Evolutionary conservation across 768 basidiomycete species (phyloP).

Genomic region (Mycena crocata): DNA sequence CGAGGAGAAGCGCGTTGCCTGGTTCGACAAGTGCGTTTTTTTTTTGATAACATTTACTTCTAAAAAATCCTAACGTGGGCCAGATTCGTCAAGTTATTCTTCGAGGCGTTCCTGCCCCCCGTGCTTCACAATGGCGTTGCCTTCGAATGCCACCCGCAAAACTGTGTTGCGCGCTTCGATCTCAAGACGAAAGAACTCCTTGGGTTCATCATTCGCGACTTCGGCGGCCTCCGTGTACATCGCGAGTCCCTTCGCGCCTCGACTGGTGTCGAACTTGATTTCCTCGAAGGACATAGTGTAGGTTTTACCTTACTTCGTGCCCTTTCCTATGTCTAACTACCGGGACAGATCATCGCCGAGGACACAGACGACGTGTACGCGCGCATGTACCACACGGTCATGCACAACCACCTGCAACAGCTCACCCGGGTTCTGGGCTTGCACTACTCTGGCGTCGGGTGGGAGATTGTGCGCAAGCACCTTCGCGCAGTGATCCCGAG

Average conservation of each 20-base stretch:
- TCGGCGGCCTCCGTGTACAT: slow-evolving; percentile 67
- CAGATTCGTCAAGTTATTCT: slow-evolving; percentile 62
- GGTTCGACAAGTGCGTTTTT: slow-evolving; percentile 60
- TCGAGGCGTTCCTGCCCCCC: slow-evolving; percentile 67
- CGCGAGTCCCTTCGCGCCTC: slow-evolving; percentile 59
- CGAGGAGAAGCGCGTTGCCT: slow-evolving; percentile 59
- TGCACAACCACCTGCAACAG: slow-evolving; percentile 71
- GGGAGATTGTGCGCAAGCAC: slow-evolving; percentile 60
- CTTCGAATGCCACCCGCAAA: slow-evolving; percentile 72
- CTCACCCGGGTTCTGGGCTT: slow-evolving; percentile 67
- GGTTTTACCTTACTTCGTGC: background rate
- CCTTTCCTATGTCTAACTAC: background rate
- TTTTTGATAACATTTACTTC: slow-evolving; percentile 9
- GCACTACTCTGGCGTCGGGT: slow-evolving; percentile 67
- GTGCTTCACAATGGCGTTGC: slow-evolving; percentile 67
- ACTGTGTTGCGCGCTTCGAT: slow-evolving; percentile 67
- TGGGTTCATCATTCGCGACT: slow-evolving; percentile 69
- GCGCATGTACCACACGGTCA: slow-evolving; percentile 67
- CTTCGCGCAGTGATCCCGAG: slow-evolving; percentile 57
- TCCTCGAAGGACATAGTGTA: slow-evolving; percentile 56
- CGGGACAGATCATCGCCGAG: slow-evolving; percentile 53
- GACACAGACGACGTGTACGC: slow-evolving; percentile 67
- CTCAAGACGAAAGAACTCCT: slow-evolving; percentile 59
- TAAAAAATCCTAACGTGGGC: background rate
- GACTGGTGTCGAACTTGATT: slow-evolving; percentile 63